Base-by-base conservation (phyloP, 169 alveolate species). In the Babesia divergens region DNA sequence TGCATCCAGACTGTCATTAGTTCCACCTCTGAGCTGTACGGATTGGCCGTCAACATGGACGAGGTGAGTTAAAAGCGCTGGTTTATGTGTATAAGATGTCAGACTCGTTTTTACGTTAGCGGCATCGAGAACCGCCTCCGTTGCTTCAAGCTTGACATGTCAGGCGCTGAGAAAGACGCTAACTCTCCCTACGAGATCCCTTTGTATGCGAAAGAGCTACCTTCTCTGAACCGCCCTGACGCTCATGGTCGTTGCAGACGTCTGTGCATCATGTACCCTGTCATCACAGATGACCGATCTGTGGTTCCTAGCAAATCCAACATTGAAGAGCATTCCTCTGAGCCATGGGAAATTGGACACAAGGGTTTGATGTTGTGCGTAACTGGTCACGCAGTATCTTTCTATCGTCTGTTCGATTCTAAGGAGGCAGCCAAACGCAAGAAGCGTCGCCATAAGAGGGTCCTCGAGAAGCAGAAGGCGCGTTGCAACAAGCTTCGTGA, bases 1-100 rank as follows among this genome's bases (percentile, higher is more conserved):
- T 91, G 96, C 70, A 89, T 93, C 6, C 94, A 93, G 55, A 91
- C 95, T 2, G 77, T 88, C n/a, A 89, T 90, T 18, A 91, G 86
- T 46, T 84, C 87, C 44, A 89, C 89, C 35, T 91, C 90, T 20
- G 94, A 89, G 51, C 77, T 89, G 20, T 87, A 76, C 58, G 66
- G 89, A n/a, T 58, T 84, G 22, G 77, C 89, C 14, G 65, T 86
- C 7, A 35, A 43, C 32, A 11, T 29, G 3, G 38, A 51, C 52
- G 77, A 66, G 65, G 75, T 65, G 16, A 0, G 75, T 65, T 8
- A 3, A 7, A 1, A 46, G 31, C 16, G 26, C 3, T 6, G 54
- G 14, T 26, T 4, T 1, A 6, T 46, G 22, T 38, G 7, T 44
- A 43, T 13, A 22, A 1, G 14, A 9, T 6, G 37, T 16, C 55